A percentile compares a stretch with the other conserved stretches of the same genome.
Evolutionary conservation across 2,329 filamentous ascomycete species (phyloP).

Genomic region (Talaromyces amestolkiae): DNA sequence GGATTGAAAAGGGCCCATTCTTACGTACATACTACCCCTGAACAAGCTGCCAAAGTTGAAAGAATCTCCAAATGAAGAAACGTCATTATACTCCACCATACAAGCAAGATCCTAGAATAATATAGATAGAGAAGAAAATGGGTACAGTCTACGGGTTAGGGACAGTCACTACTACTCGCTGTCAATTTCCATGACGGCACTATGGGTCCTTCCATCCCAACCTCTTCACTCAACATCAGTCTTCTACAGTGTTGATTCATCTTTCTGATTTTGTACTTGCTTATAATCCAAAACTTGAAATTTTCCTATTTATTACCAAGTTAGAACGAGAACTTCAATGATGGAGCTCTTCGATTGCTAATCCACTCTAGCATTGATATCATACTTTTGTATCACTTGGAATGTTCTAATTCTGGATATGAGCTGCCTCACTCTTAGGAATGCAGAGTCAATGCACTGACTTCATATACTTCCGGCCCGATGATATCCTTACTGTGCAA

Average conservation of each 20-base stretch:
- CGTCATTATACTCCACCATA: neutral
- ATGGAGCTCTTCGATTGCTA: neutral
- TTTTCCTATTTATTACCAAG: too few species aligned
- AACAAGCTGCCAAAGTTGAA: neutral
- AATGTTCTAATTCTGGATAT: slow-evolving; percentile 9
- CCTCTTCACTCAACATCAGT: neutral
- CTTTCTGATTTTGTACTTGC: neutral
- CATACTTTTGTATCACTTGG: slow-evolving; percentile 10
- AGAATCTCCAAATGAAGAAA: neutral
- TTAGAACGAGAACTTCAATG: neutral
- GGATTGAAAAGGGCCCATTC: neutral
- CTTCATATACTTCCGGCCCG: neutral
- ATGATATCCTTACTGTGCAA: slow-evolving; percentile 11
- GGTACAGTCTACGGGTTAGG: neutral
- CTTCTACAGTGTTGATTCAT: neutral
- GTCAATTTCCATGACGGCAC: neutral
- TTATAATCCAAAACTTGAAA: too few species aligned
- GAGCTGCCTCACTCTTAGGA: slow-evolving; percentile 2
- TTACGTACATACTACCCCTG: neutral
- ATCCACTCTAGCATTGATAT: neutral
- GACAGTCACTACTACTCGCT: neutral
- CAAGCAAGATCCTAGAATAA: neutral
- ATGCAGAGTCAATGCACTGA: slow-evolving; percentile 6
- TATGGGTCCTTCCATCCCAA: neutral
- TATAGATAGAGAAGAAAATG: neutral